Base-by-base conservation (phyloP, 345 rosid genomes). In the Adansonia digitata region DNA sequence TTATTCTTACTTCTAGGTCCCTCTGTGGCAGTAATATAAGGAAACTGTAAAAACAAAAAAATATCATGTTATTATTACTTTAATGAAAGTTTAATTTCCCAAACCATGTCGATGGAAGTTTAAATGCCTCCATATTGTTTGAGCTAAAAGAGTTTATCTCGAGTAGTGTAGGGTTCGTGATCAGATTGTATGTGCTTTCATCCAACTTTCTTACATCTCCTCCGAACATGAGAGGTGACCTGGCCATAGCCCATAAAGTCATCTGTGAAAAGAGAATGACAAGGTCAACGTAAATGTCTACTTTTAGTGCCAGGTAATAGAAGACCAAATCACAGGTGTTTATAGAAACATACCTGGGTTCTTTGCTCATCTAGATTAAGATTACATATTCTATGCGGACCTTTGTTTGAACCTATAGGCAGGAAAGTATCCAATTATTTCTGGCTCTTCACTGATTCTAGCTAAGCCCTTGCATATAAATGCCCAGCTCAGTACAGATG, bases 181-280 rank as follows among this genome's bases (percentile, higher is more conserved):
- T 91, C 68, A 94, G 77, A 80, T 56, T 74, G 74, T 80, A 87
- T 37, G 98, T 91, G 43, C 82, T 20, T 4, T 81, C 82, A 69
- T 92, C 94, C n/a, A 94, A 87, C 27, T 83, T 88, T 82, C 92
- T 85, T 64, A 88, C 80, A 79, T 92, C 98, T 77, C 98, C 98
- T 66, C 98, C 98, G 76, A 88, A 92, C 93, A 94, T 89, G 37
- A 94, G 89, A 73, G 98, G 98, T 11, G 98, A 92, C 86, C 84
- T 94, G 48, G 91, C 96, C 55, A 94, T 91, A 34, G 88, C 85
- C 98, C 98, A 94, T 90, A 92, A 83, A 52, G 98, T 94, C 89
- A 94, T 86, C 98, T 94, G 83, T 35, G 34, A 77, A 80, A 69
- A 46, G n/a, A n/a, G n/a, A n/a, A n/a, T n/a, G n/a, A n/a, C n/a